phyloP scores from a whole-genome alignment of 2,329 filamentous ascomycete genomes.

The Monosporascus sp. region DNA sequence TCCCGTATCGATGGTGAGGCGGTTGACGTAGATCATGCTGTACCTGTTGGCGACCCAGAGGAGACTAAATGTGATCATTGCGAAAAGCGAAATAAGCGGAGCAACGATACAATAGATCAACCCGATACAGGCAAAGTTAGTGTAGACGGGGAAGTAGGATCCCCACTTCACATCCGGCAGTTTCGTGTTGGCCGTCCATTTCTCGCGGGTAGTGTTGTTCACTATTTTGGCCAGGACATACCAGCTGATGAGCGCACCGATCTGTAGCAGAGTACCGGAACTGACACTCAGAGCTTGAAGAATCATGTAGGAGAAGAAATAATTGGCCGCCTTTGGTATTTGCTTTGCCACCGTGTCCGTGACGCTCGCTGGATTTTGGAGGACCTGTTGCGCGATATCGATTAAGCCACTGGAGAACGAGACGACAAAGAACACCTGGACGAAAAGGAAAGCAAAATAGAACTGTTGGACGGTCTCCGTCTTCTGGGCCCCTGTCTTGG shows the following conservation, averaged over 20 bases:
- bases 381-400: slow-evolving; percentile 52
- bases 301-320: slow-evolving; percentile 98
- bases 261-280: slow-evolving; percentile 80
- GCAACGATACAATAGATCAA: slow-evolving; percentile 85
- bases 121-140: slow-evolving; percentile 90
- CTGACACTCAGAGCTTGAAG: slow-evolving; percentile 88
- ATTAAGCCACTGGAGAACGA: slow-evolving; percentile 72
- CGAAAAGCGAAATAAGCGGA: slow-evolving; percentile 87
- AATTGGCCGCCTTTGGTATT: slow-evolving; percentile 82
- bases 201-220: slow-evolving; percentile 75
- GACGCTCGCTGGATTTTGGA: slow-evolving; percentile 58
- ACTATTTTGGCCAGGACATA: slow-evolving; percentile 75
- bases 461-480: slow-evolving; percentile 84
- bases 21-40: slow-evolving; percentile 90
- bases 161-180: slow-evolving; percentile 82
- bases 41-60: slow-evolving; percentile 97
- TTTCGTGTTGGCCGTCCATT: slow-evolving; percentile 79
- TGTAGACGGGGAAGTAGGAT: slow-evolving; percentile 91
- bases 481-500: slow-evolving; percentile 74
- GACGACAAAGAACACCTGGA: slow-evolving; percentile 91
- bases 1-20: slow-evolving; percentile 85
- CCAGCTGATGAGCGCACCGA: slow-evolving; percentile 73
- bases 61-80: slow-evolving; percentile 83
- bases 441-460: slow-evolving; percentile 91
- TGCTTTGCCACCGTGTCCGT: slow-evolving; percentile 70